Evolutionary conservation across 164 flowering plant genomes (phyloP), one percentile per base, ranked within the genome.

Genomic region (Taxillus chinensis): DNA sequence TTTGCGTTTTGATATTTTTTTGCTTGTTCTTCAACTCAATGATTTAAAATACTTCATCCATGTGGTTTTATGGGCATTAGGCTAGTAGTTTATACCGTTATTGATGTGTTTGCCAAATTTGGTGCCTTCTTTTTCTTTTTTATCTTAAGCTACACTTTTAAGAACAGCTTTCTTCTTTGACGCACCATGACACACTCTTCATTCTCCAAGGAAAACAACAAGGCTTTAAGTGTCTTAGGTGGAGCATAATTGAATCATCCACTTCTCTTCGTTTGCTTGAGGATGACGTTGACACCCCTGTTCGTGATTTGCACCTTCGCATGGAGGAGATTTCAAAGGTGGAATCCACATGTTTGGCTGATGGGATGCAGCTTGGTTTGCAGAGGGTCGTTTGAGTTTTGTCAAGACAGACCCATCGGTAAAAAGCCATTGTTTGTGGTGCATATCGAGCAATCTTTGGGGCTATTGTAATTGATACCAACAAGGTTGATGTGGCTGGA

Each of bases 161-260:
- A 71, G 64, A 65, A 55, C 59, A 39, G 70, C 17, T 71, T 59
- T 15, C 72, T 77, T 42, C 86, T 90, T 7, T 78, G 84, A 3
- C 82, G 87, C 5, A 88, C 91, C 8, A 74, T 87, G 90, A 90
- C 95, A 2, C 96, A 90, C n/a, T n/a, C 88, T 3, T 90, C 96
- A 4, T 83, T 57, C 72, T 86, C 97, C 4, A 73, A 73, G 57
- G 97, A 86, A 71, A 90, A 86, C 78, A 84, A 86, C 73, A 78
- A 58, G 61, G 86, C 80, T 9, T 68, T 90, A 38, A 75, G 86
- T 74, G 67, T 84, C 59, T 60, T 87, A 11, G 97, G 95, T 2
- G 66, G 15, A 70, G 68, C 27, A 60, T 78, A 7, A 78, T 90
- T 10, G 79, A 79, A 52, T 67, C 91, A 11, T 67, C 82, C 1